Evolutionary conservation across 345 rosid genomes (phyloP).

Genomic region (Linum trigynum): DNA sequence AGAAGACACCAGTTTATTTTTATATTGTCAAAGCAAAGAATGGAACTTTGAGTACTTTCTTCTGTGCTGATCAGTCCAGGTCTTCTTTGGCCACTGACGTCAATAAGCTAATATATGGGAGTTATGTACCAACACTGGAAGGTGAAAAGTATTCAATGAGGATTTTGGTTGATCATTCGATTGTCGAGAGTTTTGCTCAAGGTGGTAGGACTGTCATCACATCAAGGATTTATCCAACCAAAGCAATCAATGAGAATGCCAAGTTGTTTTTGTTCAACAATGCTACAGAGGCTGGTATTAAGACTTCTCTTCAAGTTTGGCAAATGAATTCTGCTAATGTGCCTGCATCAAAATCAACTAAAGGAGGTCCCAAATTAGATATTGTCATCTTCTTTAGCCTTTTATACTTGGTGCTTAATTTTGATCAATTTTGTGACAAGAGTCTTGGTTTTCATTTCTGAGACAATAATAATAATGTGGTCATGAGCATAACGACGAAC

Average conservation of each 20-base stretch:
- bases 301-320: conserved; percentile 51
- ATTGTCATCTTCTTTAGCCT: too few species aligned
- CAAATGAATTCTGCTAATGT: conserved; percentile 62
- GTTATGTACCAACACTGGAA: conserved; percentile 50
- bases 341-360: conserved; percentile 25
- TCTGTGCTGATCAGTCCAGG: conserved; percentile 72
- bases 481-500: too few species aligned
- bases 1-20: conserved; percentile 89
- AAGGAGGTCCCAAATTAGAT: too few species aligned
- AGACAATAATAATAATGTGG: too few species aligned
- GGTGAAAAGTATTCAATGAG: conserved; percentile 62
- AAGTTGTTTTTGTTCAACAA: conserved; percentile 68
- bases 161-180: conserved; percentile 79
- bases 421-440: too few species aligned
- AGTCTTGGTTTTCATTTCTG: too few species aligned
- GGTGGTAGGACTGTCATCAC: conserved; percentile 67
- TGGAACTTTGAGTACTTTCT: conserved; percentile 51
- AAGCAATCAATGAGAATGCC: conserved; percentile 59
- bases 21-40: conserved; percentile 47
- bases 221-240: conserved; percentile 65
- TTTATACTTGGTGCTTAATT: too few species aligned
- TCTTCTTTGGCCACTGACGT: conserved; percentile 70
- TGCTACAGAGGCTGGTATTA: conserved; percentile 39
- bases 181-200: conserved; percentile 69
- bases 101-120: conserved; percentile 41